Evolutionary conservation across 2,329 filamentous ascomycete species (phyloP).

Genomic region (Microsporum canis): DNA sequence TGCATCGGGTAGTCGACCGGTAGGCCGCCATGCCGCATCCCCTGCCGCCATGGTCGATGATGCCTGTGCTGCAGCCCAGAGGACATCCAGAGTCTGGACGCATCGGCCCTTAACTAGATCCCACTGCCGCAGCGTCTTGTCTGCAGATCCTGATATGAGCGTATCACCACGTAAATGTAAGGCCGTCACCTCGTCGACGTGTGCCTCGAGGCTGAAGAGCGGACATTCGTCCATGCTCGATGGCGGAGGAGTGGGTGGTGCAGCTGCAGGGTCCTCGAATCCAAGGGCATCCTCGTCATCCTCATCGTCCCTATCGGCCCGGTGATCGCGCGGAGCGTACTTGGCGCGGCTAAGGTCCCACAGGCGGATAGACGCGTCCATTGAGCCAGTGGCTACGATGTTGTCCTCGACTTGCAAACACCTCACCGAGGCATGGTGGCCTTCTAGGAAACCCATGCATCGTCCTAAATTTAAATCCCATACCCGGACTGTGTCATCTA

Average conservation of each 20-base stretch:
- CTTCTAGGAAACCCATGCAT: slow-evolving; percentile 83
- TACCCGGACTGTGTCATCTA: slow-evolving; percentile 88
- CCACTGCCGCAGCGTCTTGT: slow-evolving; percentile 97
- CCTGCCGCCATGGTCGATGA: slow-evolving; percentile 55
- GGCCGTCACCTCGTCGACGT: slow-evolving; percentile 89
- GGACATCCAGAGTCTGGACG: slow-evolving; percentile 91
- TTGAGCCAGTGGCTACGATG: slow-evolving; percentile 83
- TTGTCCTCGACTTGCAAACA: slow-evolving; percentile 92
- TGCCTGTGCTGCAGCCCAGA: slow-evolving; percentile 93
- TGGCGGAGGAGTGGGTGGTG: slow-evolving; percentile 54
- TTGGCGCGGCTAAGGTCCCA: slow-evolving; percentile 90
- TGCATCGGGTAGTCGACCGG: slow-evolving; percentile 49
- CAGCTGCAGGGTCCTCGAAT: slow-evolving; percentile 56
- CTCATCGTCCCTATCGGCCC: slow-evolving; percentile 45
- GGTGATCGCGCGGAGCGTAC: slow-evolving; percentile 60
- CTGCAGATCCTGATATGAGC: slow-evolving; percentile 86
- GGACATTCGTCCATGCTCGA: slow-evolving; percentile 83
- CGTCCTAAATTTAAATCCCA: slow-evolving; percentile 93
- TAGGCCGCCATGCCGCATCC: slow-evolving; percentile 59
- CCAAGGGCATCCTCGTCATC: slow-evolving; percentile 51
- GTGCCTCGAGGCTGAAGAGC: slow-evolving; percentile 76
- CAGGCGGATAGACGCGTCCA: slow-evolving; percentile 85
- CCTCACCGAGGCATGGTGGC: slow-evolving; percentile 86
- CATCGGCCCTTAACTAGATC: slow-evolving; percentile 95
- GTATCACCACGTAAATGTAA: slow-evolving; percentile 82